phyloP scores from a whole-genome alignment of 169 alveolate species.

The Plasmodium sp. region DNA sequence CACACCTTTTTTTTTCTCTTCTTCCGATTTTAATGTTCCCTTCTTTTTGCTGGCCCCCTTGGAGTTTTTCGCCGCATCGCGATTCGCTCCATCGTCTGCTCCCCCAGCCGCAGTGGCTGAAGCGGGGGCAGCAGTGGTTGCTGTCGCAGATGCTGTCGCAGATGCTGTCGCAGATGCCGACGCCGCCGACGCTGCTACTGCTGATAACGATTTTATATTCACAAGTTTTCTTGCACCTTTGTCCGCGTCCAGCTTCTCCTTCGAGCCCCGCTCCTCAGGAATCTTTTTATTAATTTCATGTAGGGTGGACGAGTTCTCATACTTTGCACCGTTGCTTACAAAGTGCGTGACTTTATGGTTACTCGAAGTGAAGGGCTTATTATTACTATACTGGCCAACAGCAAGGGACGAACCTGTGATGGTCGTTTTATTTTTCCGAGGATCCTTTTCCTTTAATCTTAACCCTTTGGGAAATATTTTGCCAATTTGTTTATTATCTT shows the following conservation, averaged over 20 bases:
- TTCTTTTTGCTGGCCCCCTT: not conserved
- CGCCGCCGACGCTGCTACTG: not conserved
- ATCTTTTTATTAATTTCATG: constrained; percentile 35
- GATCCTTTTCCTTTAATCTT: constrained; percentile 35
- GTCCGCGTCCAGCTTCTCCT: not conserved
- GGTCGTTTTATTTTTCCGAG: constrained; percentile 18
- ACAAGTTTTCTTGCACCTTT: constrained; percentile 4
- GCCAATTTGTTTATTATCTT: constrained; percentile 17
- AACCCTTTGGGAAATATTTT: constrained; percentile 61
- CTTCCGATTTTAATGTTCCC: not conserved
- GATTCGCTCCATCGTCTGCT: not conserved
- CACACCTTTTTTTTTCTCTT: not conserved
- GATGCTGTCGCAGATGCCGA: not conserved
- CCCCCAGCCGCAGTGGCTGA: not conserved
- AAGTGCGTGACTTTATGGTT: constrained; percentile 21
- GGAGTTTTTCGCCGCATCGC: not conserved
- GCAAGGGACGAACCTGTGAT: not conserved
- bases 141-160: not conserved
- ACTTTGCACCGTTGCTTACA: not conserved
- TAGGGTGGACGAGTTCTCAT: constrained; percentile 17
- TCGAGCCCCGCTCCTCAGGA: constrained; percentile 12
- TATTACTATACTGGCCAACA: constrained; percentile 12
- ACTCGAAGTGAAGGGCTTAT: not conserved
- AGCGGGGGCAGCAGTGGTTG: not conserved
- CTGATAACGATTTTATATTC: constrained; percentile 9